Evolutionary conservation across 116 monocot species (phyloP), one percentile per base, ranked within the genome.

Genomic region (Zostera marina): DNA sequence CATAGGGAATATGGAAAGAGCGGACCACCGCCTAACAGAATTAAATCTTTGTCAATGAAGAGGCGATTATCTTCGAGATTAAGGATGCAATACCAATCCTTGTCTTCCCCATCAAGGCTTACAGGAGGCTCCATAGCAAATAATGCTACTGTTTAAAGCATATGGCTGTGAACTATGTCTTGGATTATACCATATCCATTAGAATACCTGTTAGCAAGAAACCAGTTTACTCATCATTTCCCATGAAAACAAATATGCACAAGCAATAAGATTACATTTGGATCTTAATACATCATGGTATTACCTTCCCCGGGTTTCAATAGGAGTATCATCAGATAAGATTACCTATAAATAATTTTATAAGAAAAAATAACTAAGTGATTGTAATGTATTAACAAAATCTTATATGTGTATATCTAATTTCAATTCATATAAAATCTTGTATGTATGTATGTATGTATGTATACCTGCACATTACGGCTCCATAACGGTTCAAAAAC

Each of bases 111-210:
- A 55, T 91, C 77, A 58, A 91, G 85, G 64, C 77, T 91, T 41
- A 91, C 91, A 26, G 91, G 91, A 48, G 78, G 85, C 44, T 91
- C 91, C 91, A 85, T 91, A 23, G 91, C 91, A 61, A 91, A 85
- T 47, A 91, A 77, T 19, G 91, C 77, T 54, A 91, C 71, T 25
- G 91, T 91, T 74, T 91, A 85, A 41, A 91, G 77, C 46, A 91
- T 77, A 70, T 91, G 91, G 61, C 73, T 85, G 9, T 91, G 91
- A 44, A 91, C 71, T 56, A 91, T 75, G 64, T 91, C 85, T 7
- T 86, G 74, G 46, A 91, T 77, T 52, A 82, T 82, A 7, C 91
- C 91, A 73, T 85, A 85, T 12, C 77, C 72, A 67, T 73, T 82
- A 45, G 85, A 91, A 65, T 91, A 79, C 64, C 91, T 91, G 68